These are phyloP conservation scores for Chlamydomonas sphaeroides DNA, from an alignment of 139 green algal species.

Conservation along the genomic window DNA sequence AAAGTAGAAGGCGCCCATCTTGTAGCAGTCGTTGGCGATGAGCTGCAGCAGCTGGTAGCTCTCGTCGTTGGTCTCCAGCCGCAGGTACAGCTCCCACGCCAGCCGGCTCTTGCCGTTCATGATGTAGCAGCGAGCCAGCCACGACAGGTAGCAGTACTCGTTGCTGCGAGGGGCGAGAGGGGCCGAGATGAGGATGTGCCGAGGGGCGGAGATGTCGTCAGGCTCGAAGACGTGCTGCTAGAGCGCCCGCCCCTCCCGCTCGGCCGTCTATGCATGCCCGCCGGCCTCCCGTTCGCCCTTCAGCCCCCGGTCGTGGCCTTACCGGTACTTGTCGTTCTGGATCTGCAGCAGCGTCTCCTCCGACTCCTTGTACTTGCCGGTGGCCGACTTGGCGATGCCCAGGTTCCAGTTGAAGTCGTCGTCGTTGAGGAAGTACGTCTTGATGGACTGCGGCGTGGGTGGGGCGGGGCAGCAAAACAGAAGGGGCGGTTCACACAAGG, in stretches of 20 bases:
- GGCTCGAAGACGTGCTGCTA: too few relatives aligned
- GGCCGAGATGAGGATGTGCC: too few relatives aligned
- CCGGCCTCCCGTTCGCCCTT: too few relatives aligned
- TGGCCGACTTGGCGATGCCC: conserved; percentile 74
- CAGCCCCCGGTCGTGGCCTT: too few relatives aligned
- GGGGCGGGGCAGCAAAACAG: too few relatives aligned
- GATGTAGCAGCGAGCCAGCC: conserved; percentile 83
- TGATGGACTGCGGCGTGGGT: conserved; percentile 53
- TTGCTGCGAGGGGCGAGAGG: conserved; percentile 25
- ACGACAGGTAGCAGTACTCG: conserved; percentile 71
- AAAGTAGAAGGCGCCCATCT: conserved; percentile 82
- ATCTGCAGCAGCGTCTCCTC: conserved; percentile 75
- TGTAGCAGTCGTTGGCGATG: conserved; percentile 87
- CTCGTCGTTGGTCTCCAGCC: conserved; percentile 70
- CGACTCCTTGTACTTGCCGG: conserved; percentile 78
- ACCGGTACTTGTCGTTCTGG: conserved; percentile 71
- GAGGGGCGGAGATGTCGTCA: too few relatives aligned
- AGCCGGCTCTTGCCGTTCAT: conserved; percentile 70
- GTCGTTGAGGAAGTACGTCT: conserved; percentile 66
- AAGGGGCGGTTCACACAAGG: too few relatives aligned
- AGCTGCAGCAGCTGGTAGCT: conserved; percentile 77
- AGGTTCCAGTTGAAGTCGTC: conserved; percentile 92
- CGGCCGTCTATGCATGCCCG: too few relatives aligned
- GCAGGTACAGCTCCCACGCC: conserved; percentile 85
- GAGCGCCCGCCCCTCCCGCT: too few relatives aligned